These are phyloP conservation scores for Diaporthe sp. DNA, from an alignment of 2,329 filamentous ascomycete species.

Conservation along the genomic window DNA sequence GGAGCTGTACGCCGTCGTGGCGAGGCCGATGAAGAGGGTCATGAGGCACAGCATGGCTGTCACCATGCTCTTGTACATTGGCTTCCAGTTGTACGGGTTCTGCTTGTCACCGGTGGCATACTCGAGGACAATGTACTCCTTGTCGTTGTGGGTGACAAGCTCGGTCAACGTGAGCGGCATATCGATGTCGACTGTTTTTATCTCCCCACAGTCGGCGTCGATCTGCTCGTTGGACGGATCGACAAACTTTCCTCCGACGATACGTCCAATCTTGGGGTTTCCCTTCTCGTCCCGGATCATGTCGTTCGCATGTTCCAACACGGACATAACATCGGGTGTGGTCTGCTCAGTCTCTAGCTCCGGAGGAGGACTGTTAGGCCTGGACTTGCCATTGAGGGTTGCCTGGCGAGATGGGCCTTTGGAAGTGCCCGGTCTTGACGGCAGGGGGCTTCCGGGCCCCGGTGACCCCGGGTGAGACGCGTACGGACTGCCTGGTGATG, in stretches of 20 bases:
- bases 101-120: conserved; percentile 61
- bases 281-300: conserved; percentile 41
- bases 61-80: conserved; percentile 59
- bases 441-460: conserved; percentile 34
- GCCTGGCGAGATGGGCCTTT: conserved; percentile 25
- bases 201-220: conserved; percentile 51
- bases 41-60: conserved; percentile 62
- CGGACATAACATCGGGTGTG: conserved; percentile 38
- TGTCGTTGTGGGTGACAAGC: conserved; percentile 55
- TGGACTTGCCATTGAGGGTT: conserved; percentile 28
- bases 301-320: conserved; percentile 33
- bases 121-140: conserved; percentile 60
- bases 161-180: conserved; percentile 63
- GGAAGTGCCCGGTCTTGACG: conserved; percentile 38
- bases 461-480: conserved; percentile 29
- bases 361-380: conserved; percentile 30
- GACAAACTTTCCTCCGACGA: conserved; percentile 55
- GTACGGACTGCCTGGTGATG: conserved; percentile 13
- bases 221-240: conserved; percentile 50
- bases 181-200: conserved; percentile 61
- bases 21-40: conserved; percentile 67
- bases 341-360: conserved; percentile 36
- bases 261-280: conserved; percentile 47
- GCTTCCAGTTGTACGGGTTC: conserved; percentile 66
- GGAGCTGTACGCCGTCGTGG: conserved; percentile 66